A percentile compares a stretch with the other conserved stretches of the same genome.
Evolutionary conservation across 176 grass and related monocot species (phyloP).

Genomic region (Alopecurus myosuroides): DNA sequence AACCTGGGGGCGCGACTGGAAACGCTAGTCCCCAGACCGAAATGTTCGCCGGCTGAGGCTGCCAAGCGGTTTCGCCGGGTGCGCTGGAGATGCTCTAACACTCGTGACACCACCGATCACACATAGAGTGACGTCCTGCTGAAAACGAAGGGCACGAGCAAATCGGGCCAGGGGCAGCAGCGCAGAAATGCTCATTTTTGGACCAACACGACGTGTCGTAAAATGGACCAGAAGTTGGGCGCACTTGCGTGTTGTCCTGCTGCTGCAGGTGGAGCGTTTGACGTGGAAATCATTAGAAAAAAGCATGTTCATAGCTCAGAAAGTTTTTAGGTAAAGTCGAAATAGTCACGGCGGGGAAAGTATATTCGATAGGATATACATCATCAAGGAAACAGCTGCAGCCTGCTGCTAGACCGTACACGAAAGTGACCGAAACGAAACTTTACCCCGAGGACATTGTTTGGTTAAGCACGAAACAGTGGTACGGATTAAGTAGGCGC

Average conservation of each 20-base stretch:
- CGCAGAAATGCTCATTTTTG: neutral
- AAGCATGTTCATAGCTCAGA: neutral
- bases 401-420: no score
- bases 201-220: neutral
- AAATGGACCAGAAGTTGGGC: neutral
- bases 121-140: neutral
- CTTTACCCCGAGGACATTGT: neutral
- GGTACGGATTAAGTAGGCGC: neutral
- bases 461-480: neutral
- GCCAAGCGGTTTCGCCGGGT: no score
- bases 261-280: neutral
- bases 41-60: no score
- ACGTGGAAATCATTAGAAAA: neutral
- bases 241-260: neutral
- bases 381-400: no score
- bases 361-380: constrained; percentile 3
- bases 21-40: no score
- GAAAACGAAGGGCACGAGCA: neutral
- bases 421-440: no score
- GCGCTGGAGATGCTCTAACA: no score
- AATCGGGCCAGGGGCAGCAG: neutral
- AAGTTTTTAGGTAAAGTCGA: neutral
- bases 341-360: neutral
- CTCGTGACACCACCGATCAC: no score
- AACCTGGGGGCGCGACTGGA: no score